Evolutionary conservation across 2,329 filamentous ascomycete species (phyloP), one percentile per base, ranked within the genome.

Genomic region (Fusarium begoniae): DNA sequence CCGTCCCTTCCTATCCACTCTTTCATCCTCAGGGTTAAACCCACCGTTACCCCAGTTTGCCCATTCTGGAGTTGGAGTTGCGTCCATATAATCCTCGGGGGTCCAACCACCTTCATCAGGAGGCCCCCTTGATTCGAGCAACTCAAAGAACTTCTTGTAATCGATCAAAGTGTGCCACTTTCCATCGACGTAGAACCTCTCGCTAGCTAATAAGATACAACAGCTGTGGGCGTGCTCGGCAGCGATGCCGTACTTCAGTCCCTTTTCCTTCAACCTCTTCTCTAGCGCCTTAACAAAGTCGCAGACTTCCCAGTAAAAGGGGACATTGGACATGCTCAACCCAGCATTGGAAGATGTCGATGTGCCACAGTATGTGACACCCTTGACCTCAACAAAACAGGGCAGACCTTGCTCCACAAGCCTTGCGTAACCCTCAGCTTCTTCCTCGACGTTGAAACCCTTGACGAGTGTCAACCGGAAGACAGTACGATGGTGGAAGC

Each of bases 151-250:
- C 68, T 88, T 90, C 63, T 93, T 88, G 81, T 98, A 98, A 81
- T 98, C 93, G 78, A 99, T 98, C 56, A 93, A 85, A 4, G 96
- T 98, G 80, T 96, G 94, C 95, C 95, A 98, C 80, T 90, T 93
- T 9, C 91, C 94, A 56, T 93, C 85, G 47, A 91, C 89, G 64
- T 87, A 85, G 85, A 98, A 99, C 14, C 95, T 86, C 64, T 92
- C 91, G 78, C 93, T 95, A 1, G 94, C 96, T 44, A 98, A 87
- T 59, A 98, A 85, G 28, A 97, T 91, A 81, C 96, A 98, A 85
- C 96, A 98, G 80, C 93, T 96, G 84, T 98, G 96, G 3, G 94
- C 94, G 80, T 98, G 96, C 84, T 98, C 96, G 4, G 96, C 96
- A 1, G 94, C 96, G 76, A 98, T 96, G 24, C 96, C 96, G 78